These are phyloP conservation scores for Auxenochlorella pyrenoidosa DNA, from an alignment of 139 green algal genomes.

Conservation along the genomic window DNA sequence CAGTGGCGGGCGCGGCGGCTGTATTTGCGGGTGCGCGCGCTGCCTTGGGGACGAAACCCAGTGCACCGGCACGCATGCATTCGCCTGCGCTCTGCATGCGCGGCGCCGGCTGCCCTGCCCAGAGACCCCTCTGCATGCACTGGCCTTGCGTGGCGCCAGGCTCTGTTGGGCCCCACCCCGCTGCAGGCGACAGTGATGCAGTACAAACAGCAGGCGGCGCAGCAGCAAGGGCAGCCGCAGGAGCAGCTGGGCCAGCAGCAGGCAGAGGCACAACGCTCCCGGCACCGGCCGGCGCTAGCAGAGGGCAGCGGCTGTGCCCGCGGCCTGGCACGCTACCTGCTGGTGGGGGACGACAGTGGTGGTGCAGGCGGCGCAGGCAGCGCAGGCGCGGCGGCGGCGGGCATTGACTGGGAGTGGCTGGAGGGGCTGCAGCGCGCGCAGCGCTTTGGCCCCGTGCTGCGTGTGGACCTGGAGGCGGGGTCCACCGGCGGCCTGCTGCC, in stretches of 20 bases:
- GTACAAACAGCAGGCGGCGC: background rate
- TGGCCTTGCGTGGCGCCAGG: background rate
- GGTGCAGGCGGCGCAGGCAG: too few relatives aligned
- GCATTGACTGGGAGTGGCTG: slow-evolving; percentile 59
- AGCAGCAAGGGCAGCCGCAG: background rate
- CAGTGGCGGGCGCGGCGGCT: slow-evolving; percentile 46
- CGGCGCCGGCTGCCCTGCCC: background rate
- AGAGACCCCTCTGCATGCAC: background rate
- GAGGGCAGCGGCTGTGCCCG: background rate
- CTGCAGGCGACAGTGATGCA: slow-evolving; percentile 18
- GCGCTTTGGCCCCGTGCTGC: slow-evolving; percentile 31
- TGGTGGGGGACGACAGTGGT: background rate
- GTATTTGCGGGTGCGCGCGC: slow-evolving; percentile 40
- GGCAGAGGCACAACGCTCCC: background rate
- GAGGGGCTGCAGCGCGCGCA: slow-evolving; percentile 39
- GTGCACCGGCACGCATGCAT: background rate
- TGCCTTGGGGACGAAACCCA: too few relatives aligned
- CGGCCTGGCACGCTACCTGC: slow-evolving; percentile 21
- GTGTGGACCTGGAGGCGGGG: slow-evolving; percentile 56
- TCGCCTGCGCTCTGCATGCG: background rate
- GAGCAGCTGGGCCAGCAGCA: background rate
- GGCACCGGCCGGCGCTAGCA: background rate
- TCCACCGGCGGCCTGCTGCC: slow-evolving; percentile 57
- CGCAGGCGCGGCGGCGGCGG: too few relatives aligned
- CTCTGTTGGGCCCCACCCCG: too few relatives aligned